Evolutionary conservation across 345 rosid genomes (phyloP).

Genomic region (Gossypium turneri): DNA sequence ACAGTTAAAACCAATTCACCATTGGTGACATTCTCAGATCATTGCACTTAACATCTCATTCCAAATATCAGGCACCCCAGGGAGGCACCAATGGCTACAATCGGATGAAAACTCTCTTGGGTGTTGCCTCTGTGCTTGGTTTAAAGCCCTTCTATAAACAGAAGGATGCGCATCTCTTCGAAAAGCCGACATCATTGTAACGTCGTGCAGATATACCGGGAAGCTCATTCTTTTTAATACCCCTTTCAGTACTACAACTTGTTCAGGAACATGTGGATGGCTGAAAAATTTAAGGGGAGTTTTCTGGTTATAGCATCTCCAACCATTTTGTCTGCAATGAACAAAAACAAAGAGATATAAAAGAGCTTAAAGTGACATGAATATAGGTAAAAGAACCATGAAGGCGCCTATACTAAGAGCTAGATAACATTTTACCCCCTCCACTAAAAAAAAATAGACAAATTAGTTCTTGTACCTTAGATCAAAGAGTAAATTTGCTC

Average conservation of each 20-base stretch:
- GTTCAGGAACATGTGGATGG: conserved; percentile 65
- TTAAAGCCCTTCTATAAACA: conserved; percentile 56
- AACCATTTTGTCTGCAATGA: conserved; percentile 64
- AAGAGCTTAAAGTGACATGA: not conserved
- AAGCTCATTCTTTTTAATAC: conserved; percentile 67
- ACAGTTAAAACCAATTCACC: conserved; percentile 13
- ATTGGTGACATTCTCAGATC: conserved; percentile 25
- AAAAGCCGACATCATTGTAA: conserved; percentile 73
- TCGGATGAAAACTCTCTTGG: conserved; percentile 47
- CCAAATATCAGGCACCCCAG: conserved; percentile 94
- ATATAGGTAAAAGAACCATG: no score
- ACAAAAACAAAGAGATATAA: not conserved
- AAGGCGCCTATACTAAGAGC: no score
- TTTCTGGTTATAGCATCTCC: conserved; percentile 82
- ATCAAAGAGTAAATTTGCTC: no score
- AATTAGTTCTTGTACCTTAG: no score
- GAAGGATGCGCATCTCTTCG: conserved; percentile 94
- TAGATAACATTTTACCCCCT: no score
- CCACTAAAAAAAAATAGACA: no score
- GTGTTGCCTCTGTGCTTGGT: conserved; percentile 52
- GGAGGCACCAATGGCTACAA: conserved; percentile 98
- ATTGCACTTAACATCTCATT: conserved; percentile 74
- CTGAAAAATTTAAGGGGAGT: conserved; percentile 52
- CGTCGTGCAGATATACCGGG: conserved; percentile 70
- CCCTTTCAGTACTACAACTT: conserved; percentile 55